A percentile compares a stretch with the other conserved stretches of the same genome.
Conservation (phyloP, 257 asterid genomes). For the Solanum sitiens region DNA sequence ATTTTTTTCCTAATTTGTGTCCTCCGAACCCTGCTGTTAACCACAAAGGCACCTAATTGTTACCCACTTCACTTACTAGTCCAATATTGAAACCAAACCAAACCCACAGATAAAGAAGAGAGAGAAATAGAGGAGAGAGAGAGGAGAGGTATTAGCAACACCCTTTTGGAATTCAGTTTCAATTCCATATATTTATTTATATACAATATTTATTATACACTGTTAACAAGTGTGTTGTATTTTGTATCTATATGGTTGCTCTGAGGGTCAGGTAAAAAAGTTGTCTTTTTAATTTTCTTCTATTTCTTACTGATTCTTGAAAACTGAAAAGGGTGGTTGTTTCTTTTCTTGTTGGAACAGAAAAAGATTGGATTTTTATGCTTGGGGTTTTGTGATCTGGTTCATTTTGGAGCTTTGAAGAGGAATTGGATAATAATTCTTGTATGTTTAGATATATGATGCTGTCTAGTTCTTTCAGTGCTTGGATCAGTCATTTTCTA, state of each 20-base stretch:
- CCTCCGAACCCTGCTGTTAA: not conserved
- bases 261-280: not conserved
- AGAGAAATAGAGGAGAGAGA: not conserved
- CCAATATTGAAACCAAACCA: not conserved
- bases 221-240: not conserved
- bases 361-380: constrained; percentile 3
- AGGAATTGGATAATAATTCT: not conserved
- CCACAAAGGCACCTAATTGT: not conserved
- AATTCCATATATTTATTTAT: not conserved
- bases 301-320: not conserved
- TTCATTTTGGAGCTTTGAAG: not conserved
- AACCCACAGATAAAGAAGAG: not conserved
- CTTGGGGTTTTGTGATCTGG: constrained; percentile 10
- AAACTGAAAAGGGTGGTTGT: not conserved
- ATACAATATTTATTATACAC: not conserved
- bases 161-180: not conserved
- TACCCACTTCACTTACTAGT: not conserved
- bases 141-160: not conserved
- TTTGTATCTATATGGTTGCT: not conserved
- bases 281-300: not conserved
- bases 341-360: not conserved
- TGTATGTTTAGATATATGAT: constrained; percentile 38
- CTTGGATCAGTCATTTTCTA: constrained; percentile 61
- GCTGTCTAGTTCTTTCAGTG: constrained; percentile 44
- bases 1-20: not conserved